Conservation (phyloP, 495 filamentous ascomycete species). For the Hypoxylon intermedium region DNA sequence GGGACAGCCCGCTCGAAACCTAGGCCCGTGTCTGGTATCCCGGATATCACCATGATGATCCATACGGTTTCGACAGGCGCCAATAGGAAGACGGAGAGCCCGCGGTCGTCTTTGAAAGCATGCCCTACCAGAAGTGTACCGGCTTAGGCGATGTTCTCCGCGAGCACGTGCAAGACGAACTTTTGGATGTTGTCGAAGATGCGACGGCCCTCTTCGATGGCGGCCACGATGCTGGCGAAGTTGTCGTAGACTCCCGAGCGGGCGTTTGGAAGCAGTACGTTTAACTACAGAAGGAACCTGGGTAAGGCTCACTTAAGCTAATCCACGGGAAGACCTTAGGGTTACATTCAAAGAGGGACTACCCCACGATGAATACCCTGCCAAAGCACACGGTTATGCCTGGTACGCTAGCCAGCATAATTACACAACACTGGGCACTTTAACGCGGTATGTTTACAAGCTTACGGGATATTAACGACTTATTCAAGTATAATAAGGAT, state of each 20-base stretch:
- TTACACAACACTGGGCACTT: too few relatives aligned
- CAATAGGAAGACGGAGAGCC: conserved; percentile 75
- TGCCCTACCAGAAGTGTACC: conserved; percentile 72
- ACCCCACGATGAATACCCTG: too few relatives aligned
- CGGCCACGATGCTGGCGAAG: conserved; percentile 76
- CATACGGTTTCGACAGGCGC: conserved; percentile 77
- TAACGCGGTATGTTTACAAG: too few relatives aligned
- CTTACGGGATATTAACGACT: too few relatives aligned
- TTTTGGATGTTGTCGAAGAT: conserved; percentile 83
- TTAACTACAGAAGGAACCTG: too few relatives aligned
- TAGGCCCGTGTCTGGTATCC: conserved; percentile 76
- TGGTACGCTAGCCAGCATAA: too few relatives aligned
- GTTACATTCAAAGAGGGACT: too few relatives aligned
- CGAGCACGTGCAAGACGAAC: conserved; percentile 75
- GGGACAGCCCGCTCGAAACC: conserved; percentile 72
- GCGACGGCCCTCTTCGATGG: conserved; percentile 73
- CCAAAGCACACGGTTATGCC: too few relatives aligned
- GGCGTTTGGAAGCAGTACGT: conserved; percentile 80
- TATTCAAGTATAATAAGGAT: too few relatives aligned
- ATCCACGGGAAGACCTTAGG: too few relatives aligned
- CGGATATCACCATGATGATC: conserved; percentile 80
- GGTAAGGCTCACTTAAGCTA: too few relatives aligned
- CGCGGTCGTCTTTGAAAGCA: conserved; percentile 68
- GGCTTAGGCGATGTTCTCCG: conserved; percentile 76
- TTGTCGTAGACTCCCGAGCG: too few relatives aligned